Evolutionary conservation across 2,329 filamentous ascomycete species (phyloP).

Genomic region (Botrytis elliptica): DNA sequence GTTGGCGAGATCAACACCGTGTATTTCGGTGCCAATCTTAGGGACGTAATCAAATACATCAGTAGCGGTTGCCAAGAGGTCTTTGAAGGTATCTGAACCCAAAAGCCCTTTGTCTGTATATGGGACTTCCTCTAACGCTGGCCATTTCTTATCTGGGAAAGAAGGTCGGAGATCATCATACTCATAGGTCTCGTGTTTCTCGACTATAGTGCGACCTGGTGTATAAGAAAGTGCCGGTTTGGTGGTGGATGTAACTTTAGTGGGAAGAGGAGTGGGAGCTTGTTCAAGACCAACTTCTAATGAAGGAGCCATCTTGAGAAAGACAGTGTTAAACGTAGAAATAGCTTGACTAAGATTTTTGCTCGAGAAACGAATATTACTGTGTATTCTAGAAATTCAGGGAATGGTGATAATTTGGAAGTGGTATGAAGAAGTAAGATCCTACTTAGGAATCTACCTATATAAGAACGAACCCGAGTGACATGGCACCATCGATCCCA

Average conservation of each 20-base stretch:
- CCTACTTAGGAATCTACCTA: not conserved
- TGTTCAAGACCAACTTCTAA: constrained; percentile 25
- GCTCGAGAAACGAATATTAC: not conserved
- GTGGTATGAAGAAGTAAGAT: not conserved
- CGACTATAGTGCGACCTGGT: constrained; percentile 48
- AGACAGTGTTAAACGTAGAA: not conserved
- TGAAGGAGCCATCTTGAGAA: constrained; percentile 27
- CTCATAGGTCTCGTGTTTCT: constrained; percentile 49
- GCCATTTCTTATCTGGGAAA: constrained; percentile 55
- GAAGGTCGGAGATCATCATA: constrained; percentile 52
- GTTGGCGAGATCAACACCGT: constrained; percentile 46
- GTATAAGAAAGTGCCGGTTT: constrained; percentile 25
- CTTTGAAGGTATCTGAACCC: constrained; percentile 53
- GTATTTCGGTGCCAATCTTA: constrained; percentile 42
- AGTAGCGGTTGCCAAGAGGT: constrained; percentile 51
- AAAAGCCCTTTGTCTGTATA: constrained; percentile 54
- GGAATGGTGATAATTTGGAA: not conserved
- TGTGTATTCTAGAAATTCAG: not conserved
- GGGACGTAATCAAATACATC: constrained; percentile 54
- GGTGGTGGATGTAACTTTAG: constrained; percentile 13
- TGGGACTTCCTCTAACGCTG: constrained; percentile 46
- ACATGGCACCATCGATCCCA: constrained; percentile 21
- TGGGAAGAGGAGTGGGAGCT: constrained; percentile 1
- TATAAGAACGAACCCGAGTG: constrained; percentile 13
- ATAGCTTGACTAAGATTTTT: not conserved